Percentiles rank a stretch among this genome's conserved stretches.
Evolutionary conservation across 345 rosid species (phyloP).

Genomic region (Eucalyptus erythrocorys): DNA sequence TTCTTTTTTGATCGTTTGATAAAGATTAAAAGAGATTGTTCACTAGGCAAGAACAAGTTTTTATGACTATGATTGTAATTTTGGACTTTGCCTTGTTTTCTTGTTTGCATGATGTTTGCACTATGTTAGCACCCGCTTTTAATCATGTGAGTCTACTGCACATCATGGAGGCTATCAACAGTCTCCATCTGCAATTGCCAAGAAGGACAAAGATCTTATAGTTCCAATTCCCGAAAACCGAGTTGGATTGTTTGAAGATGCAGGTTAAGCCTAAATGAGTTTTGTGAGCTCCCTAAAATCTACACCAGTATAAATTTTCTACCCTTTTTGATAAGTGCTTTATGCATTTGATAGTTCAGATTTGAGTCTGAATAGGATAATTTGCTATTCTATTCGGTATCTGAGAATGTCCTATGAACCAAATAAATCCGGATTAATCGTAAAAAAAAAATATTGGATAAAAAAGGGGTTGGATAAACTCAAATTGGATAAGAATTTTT

Average conservation of each 20-base stretch:
- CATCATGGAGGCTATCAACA: neutral
- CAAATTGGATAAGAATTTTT: too few relatives aligned
- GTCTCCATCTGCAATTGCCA: neutral
- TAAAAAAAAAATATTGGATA: too few relatives aligned
- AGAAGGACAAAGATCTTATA: neutral
- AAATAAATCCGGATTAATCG: fast-evolving
- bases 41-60: neutral
- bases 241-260: neutral
- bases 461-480: too few relatives aligned
- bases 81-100: neutral
- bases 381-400: fast-evolving
- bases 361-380: fast-evolving
- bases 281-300: neutral
- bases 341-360: fast-evolving
- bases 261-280: neutral
- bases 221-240: neutral
- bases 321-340: neutral
- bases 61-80: neutral
- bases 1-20: neutral
- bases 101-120: neutral
- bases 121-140: neutral
- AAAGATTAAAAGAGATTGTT: neutral
- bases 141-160: too few relatives aligned
- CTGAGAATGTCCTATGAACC: fast-evolving
- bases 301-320: neutral